A percentile compares a stretch with the other conserved stretches of the same genome.
Evolutionary conservation across 192 early-diverging fungal genomes (phyloP).

Genomic region (Lobulomyces angularis): DNA sequence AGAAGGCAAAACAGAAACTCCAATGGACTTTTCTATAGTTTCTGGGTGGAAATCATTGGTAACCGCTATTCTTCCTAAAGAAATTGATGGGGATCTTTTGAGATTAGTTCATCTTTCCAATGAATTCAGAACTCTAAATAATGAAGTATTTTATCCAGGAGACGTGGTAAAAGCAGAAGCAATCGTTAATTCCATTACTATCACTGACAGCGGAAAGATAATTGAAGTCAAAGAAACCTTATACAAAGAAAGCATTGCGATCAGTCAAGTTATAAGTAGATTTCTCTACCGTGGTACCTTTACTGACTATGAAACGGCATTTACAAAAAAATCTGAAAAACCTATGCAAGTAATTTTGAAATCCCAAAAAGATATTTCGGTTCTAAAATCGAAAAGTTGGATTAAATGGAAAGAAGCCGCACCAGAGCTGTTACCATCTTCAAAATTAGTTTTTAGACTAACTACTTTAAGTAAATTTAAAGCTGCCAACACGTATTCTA

Average conservation of each 20-base stretch:
- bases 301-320: constrained; percentile 77
- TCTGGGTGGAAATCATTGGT: constrained; percentile 82
- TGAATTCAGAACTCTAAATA: constrained; percentile 73
- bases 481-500: constrained; percentile 47
- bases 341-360: constrained; percentile 59
- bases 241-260: constrained; percentile 43
- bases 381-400: constrained; percentile 84
- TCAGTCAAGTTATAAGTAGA: constrained; percentile 75
- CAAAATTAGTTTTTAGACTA: constrained; percentile 61
- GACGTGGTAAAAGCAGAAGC: constrained; percentile 77
- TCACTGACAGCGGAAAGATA: constrained; percentile 82
- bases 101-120: constrained; percentile 87
- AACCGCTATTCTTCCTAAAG: constrained; percentile 82
- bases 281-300: constrained; percentile 91
- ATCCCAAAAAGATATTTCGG: constrained; percentile 74
- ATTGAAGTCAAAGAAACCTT: constrained; percentile 78
- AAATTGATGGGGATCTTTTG: constrained; percentile 87
- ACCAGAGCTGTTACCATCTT: constrained; percentile 44
- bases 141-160: constrained; percentile 59
- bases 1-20: no score
- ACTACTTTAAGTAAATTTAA: constrained; percentile 52
- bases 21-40: constrained; percentile 92
- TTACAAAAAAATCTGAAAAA: constrained; percentile 70
- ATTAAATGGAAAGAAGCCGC: constrained; percentile 57
- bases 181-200: constrained; percentile 71